phyloP scores from a whole-genome alignment of 805 yeast genomes.

The Saccharomycopsis oosterbeekiorum region DNA sequence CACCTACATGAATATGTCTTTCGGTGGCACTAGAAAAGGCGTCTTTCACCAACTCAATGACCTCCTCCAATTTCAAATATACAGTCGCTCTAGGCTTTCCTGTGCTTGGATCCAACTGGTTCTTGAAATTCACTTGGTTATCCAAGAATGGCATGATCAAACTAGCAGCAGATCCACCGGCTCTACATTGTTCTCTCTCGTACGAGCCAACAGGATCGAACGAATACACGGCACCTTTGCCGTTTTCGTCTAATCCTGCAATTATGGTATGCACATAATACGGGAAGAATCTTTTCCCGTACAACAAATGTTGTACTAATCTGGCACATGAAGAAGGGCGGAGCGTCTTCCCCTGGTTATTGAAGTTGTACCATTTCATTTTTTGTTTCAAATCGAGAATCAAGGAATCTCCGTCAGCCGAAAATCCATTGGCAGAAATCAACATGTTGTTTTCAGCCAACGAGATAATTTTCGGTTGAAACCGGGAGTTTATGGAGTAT shows the following conservation, averaged over 20 bases:
- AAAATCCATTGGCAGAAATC: slow-evolving; percentile 90
- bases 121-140: slow-evolving; percentile 92
- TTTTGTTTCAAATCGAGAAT: slow-evolving; percentile 57
- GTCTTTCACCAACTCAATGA: slow-evolving; percentile 77
- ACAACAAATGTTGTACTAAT: slow-evolving; percentile 77
- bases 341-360: slow-evolving; percentile 62
- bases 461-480: slow-evolving; percentile 80
- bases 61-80: slow-evolving; percentile 73
- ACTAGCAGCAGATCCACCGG: slow-evolving; percentile 96
- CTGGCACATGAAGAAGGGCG: slow-evolving; percentile 73
- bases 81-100: slow-evolving; percentile 54
- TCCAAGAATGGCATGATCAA: slow-evolving; percentile 96
- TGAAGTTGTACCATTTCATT: slow-evolving; percentile 87
- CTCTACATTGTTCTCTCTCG: slow-evolving; percentile 94
- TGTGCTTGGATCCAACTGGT: slow-evolving; percentile 77
- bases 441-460: slow-evolving; percentile 77
- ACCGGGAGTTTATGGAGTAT: slow-evolving; percentile 85
- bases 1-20: slow-evolving; percentile 98
- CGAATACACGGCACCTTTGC: slow-evolving; percentile 90
- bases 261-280: slow-evolving; percentile 91
- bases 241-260: slow-evolving; percentile 81
- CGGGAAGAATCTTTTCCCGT: slow-evolving; percentile 93
- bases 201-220: slow-evolving; percentile 98
- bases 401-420: slow-evolving; percentile 88
- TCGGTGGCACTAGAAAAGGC: slow-evolving; percentile 96